Evolutionary conservation across 768 basidiomycete species (phyloP).

Genomic region (Phylloporus arenicola): DNA sequence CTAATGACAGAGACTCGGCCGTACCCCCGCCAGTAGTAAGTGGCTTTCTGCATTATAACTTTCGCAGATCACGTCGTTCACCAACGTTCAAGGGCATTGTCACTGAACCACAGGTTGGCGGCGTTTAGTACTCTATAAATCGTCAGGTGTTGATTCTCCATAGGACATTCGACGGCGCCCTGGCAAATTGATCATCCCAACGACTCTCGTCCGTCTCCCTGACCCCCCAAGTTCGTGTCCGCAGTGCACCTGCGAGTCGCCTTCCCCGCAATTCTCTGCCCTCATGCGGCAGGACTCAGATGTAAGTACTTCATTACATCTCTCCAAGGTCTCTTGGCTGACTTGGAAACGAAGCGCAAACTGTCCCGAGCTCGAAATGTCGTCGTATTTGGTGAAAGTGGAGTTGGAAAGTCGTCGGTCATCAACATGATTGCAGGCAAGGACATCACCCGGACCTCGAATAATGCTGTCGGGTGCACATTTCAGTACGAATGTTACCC

Average conservation of each 20-base stretch:
- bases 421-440: constrained; percentile 35
- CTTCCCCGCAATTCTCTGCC: constrained; percentile 1
- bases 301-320: constrained; percentile 5
- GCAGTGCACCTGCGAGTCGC: constrained; percentile 11
- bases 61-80: constrained; percentile 1
- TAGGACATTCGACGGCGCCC: constrained; percentile 10
- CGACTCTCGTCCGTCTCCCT: background rate
- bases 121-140: background rate
- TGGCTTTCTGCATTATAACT: background rate
- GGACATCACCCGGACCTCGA: constrained; percentile 26
- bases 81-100: constrained; percentile 2
- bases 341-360: constrained; percentile 5
- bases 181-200: constrained; percentile 11
- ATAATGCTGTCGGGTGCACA: constrained; percentile 32
- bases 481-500: constrained; percentile 23
- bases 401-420: constrained; percentile 38
- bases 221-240: constrained; percentile 1
- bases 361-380: constrained; percentile 25
- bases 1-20: background rate
- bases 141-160: background rate
- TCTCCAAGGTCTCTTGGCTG: background rate
- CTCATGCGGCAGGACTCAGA: constrained; percentile 3
- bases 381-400: constrained; percentile 39
- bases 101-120: constrained; percentile 5
- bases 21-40: background rate